These are phyloP conservation scores for Cutaneotrichosporon sp. DNA, from an alignment of 1,284 basidiomycete genomes.

Conservation along the genomic window DNA sequence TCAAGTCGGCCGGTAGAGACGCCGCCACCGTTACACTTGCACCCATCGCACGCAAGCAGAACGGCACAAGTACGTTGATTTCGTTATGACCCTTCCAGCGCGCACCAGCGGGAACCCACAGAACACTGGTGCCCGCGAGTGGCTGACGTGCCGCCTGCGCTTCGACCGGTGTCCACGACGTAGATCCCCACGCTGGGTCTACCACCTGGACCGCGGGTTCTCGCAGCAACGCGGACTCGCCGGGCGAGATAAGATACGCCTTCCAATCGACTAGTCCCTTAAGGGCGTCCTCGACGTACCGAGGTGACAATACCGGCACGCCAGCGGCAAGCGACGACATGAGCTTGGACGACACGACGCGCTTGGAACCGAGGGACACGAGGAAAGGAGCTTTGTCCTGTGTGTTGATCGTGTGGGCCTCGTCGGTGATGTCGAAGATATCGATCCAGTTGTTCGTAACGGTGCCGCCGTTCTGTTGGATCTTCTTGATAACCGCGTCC, in stretches of 20 bases:
- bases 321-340: conserved; percentile 77
- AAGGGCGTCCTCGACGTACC: conserved; percentile 61
- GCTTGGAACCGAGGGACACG: conserved; percentile 65
- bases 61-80: conserved; percentile 59
- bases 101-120: conserved; percentile 34
- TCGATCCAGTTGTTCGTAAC: conserved; percentile 65
- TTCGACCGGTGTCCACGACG: conserved; percentile 52
- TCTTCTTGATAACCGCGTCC: conserved; percentile 34
- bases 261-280: conserved; percentile 59
- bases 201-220: conserved; percentile 67
- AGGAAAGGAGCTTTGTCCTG: conserved; percentile 56
- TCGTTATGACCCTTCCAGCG: conserved; percentile 17
- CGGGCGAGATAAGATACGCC: conserved; percentile 66
- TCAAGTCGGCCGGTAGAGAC: conserved; percentile 43
- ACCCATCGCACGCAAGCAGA: conserved; percentile 68
- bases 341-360: conserved; percentile 70
- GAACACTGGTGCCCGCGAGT: conserved; percentile 32
- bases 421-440: conserved; percentile 55
- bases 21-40: conserved; percentile 61
- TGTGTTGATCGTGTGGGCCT: conserved; percentile 6
- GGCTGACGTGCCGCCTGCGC: conserved; percentile 56
- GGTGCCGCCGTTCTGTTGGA: conserved; percentile 62
- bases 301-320: conserved; percentile 71
- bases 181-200: conserved; percentile 66
- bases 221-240: conserved; percentile 59